Percentiles rank a stretch among this genome's conserved stretches.
These are phyloP conservation scores for Pichia sp. DNA, from an alignment of 1,139 yeast species.

Conservation along the genomic window DNA sequence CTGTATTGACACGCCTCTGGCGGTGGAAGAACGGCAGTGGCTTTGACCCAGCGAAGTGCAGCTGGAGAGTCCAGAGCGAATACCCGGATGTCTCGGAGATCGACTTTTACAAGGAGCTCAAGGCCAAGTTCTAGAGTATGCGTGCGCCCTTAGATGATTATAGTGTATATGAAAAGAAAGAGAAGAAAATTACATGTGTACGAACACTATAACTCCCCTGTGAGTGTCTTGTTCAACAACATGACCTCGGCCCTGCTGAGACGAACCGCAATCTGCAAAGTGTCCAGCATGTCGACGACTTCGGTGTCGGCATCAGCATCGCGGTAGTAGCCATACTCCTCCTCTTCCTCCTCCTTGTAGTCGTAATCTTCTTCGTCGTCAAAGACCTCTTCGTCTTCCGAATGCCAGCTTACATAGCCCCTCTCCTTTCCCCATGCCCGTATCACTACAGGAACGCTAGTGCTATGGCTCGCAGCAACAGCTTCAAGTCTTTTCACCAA, in stretches of 20 bases:
- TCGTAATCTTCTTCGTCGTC: neutral
- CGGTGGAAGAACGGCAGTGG: constrained; percentile 30
- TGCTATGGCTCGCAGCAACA: constrained; percentile 5
- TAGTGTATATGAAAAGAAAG: neutral
- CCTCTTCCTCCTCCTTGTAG: neutral
- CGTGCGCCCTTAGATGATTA: neutral
- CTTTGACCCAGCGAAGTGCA: constrained; percentile 30
- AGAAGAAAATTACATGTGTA: neutral
- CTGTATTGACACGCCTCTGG: constrained; percentile 30
- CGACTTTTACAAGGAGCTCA: constrained; percentile 25
- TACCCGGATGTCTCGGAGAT: constrained; percentile 31
- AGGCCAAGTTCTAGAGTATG: neutral
- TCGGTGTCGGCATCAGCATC: neutral
- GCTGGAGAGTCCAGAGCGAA: constrained; percentile 33
- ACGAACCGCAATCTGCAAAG: neutral
- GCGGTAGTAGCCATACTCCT: neutral
- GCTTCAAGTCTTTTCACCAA: constrained; percentile 7
- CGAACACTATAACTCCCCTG: neutral
- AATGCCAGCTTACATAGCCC: no score
- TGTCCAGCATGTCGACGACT: neutral
- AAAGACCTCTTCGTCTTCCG: neutral
- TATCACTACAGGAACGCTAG: constrained; percentile 10
- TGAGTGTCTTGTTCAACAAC: neutral
- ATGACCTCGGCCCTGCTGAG: neutral
- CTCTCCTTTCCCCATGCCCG: constrained; percentile 7